These are phyloP conservation scores for Psidium guajava DNA, from an alignment of 345 rosid genomes.

Conservation along the genomic window DNA sequence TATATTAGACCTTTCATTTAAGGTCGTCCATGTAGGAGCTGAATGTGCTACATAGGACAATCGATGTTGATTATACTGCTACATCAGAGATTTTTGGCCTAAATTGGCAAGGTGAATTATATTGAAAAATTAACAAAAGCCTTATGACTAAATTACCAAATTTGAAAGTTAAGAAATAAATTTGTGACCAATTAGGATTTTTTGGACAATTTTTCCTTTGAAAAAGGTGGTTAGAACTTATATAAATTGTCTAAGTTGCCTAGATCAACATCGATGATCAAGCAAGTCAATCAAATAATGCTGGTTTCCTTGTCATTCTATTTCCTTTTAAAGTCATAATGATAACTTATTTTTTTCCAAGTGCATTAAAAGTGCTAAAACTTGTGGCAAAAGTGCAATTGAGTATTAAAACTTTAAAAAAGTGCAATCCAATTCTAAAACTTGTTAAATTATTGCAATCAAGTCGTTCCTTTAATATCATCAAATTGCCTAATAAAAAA, in stretches of 20 bases:
- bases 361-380: too few species aligned
- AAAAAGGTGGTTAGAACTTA: background rate
- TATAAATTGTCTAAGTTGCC: background rate
- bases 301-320: background rate
- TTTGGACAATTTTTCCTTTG: background rate
- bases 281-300: background rate
- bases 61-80: fast-evolving
- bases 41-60: background rate
- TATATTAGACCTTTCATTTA: background rate
- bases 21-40: too few species aligned
- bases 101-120: background rate
- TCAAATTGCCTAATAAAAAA: too few species aligned
- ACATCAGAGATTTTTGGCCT: background rate
- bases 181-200: background rate
- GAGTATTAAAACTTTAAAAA: too few species aligned
- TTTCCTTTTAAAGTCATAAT: background rate
- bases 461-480: too few species aligned
- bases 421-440: too few species aligned
- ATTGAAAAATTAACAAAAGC: background rate
- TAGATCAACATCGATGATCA: background rate
- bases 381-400: too few species aligned
- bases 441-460: too few species aligned
- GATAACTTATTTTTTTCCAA: background rate
- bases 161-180: background rate
- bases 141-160: background rate